These are phyloP conservation scores for Metschnikowia santaceciliae DNA, from an alignment of 805 yeast species.

Conservation along the genomic window DNA sequence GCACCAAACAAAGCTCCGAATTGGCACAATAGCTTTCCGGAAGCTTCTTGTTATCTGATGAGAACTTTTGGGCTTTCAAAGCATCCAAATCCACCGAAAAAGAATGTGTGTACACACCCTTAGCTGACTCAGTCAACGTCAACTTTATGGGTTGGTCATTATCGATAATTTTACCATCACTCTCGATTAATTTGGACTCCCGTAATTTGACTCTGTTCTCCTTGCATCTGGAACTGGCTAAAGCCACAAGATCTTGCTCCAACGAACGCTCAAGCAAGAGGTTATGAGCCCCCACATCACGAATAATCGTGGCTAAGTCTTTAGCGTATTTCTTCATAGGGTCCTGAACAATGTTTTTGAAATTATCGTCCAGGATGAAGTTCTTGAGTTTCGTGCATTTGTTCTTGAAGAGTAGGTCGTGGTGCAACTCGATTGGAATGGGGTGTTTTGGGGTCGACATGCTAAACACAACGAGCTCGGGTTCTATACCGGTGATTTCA, in stretches of 20 bases:
- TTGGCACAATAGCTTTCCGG: slow-evolving; percentile 13
- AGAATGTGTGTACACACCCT: slow-evolving; percentile 18
- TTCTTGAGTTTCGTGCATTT: slow-evolving; percentile 4
- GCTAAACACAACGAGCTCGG: slow-evolving; percentile 30
- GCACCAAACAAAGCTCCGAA: slow-evolving; percentile 31
- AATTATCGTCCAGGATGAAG: slow-evolving; percentile 23
- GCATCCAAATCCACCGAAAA: slow-evolving; percentile 26
- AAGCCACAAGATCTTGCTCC: slow-evolving; percentile 27
- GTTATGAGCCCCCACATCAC: slow-evolving; percentile 21
- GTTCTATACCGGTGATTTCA: slow-evolving; percentile 16
- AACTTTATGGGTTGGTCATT: background rate
- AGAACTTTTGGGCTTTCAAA: slow-evolving; percentile 20
- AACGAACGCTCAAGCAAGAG: slow-evolving; percentile 27
- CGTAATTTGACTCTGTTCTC: slow-evolving; percentile 25
- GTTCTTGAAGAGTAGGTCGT: slow-evolving; percentile 34
- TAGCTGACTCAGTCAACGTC: slow-evolving; percentile 5
- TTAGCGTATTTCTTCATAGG: slow-evolving; percentile 30
- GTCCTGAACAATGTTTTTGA: slow-evolving; percentile 28
- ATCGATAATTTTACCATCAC: slow-evolving; percentile 20
- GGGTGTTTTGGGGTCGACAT: slow-evolving; percentile 29
- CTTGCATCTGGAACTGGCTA: slow-evolving; percentile 29
- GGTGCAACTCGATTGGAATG: slow-evolving; percentile 33
- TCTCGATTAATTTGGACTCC: slow-evolving; percentile 16
- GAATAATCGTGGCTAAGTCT: slow-evolving; percentile 24
- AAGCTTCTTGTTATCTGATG: slow-evolving; percentile 3